A percentile compares a stretch with the other conserved stretches of the same genome.
Evolutionary conservation across 1,284 basidiomycete species (phyloP).

Genomic region (Leccinum ponderosum): DNA sequence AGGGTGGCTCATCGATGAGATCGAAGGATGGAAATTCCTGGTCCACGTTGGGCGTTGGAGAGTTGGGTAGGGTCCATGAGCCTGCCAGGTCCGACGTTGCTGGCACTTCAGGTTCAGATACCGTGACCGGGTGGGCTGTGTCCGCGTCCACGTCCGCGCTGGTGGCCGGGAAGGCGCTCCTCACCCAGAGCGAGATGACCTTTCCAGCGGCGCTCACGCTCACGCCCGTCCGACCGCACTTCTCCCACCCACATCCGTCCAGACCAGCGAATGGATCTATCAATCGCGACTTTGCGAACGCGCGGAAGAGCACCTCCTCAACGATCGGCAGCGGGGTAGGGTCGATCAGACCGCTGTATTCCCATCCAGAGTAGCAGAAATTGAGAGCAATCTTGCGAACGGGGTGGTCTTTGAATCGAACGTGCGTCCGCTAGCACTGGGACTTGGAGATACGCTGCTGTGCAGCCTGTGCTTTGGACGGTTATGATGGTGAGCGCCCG

Average conservation of each 20-base stretch:
- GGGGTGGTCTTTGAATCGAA: slow-evolving; percentile 67
- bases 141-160: not conserved
- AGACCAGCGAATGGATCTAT: too few relatives aligned
- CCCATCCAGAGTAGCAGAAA: slow-evolving; percentile 91
- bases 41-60: slow-evolving; percentile 3
- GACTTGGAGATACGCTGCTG: slow-evolving; percentile 2
- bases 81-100: too few relatives aligned
- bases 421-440: slow-evolving; percentile 22
- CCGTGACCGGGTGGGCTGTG: not conserved
- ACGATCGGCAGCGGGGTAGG: slow-evolving; percentile 20
- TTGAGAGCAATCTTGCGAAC: slow-evolving; percentile 90
- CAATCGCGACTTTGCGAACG: too few relatives aligned
- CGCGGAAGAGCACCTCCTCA: too few relatives aligned
- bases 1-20: slow-evolving; percentile 27
- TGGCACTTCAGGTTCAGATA: too few relatives aligned
- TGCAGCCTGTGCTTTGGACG: slow-evolving; percentile 2
- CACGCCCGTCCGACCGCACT: slow-evolving; percentile 92
- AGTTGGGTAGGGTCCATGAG: too few relatives aligned
- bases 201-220: slow-evolving; percentile 96
- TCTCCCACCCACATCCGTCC: slow-evolving; percentile 73
- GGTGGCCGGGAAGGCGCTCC: slow-evolving; percentile 52
- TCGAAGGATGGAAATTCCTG: slow-evolving; percentile 14
- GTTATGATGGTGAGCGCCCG: slow-evolving; percentile 2
- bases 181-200: slow-evolving; percentile 71
- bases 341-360: slow-evolving; percentile 81